phyloP scores from a whole-genome alignment of 768 basidiomycete species.

The Mycena filopes region DNA sequence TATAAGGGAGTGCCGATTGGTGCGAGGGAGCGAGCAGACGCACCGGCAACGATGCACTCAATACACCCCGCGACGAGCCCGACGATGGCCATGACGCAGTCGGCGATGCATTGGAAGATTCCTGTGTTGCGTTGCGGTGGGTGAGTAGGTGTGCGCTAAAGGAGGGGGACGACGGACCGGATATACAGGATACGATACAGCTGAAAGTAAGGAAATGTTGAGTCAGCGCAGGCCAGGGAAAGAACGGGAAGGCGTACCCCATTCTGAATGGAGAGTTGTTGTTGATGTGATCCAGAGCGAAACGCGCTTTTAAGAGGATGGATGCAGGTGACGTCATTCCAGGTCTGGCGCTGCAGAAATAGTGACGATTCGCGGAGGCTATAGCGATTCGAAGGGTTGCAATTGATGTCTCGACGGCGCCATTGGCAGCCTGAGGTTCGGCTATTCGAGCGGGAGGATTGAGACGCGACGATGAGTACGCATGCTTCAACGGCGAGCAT shows the following conservation, averaged over 20 bases:
- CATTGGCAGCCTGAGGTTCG: too few species aligned
- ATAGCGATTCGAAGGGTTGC: too few species aligned
- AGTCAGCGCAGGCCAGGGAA: too few species aligned
- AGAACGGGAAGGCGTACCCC: constrained; percentile 19
- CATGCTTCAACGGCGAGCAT: too few species aligned
- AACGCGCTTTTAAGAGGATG: neutral
- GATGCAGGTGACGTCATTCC: constrained; percentile 17
- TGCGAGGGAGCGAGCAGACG: constrained; percentile 16
- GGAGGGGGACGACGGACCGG: neutral
- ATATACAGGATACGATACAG: constrained; percentile 28
- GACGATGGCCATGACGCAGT: constrained; percentile 51
- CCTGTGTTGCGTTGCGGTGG: constrained; percentile 40
- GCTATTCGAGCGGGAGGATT: too few species aligned
- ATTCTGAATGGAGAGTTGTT: neutral
- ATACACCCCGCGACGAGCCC: constrained; percentile 53
- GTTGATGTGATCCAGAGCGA: too few species aligned
- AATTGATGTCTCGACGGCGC: too few species aligned
- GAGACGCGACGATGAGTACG: too few species aligned
- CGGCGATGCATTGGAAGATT: constrained; percentile 57
- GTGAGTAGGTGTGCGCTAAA: neutral
- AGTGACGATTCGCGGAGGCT: too few species aligned
- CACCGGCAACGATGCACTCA: constrained; percentile 59
- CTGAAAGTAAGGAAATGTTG: neutral
- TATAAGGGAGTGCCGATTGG: neutral
- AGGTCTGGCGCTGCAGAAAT: too few species aligned